Base-by-base conservation (phyloP, 2,329 filamentous ascomycete species). In the Xylariaceae sp. region DNA sequence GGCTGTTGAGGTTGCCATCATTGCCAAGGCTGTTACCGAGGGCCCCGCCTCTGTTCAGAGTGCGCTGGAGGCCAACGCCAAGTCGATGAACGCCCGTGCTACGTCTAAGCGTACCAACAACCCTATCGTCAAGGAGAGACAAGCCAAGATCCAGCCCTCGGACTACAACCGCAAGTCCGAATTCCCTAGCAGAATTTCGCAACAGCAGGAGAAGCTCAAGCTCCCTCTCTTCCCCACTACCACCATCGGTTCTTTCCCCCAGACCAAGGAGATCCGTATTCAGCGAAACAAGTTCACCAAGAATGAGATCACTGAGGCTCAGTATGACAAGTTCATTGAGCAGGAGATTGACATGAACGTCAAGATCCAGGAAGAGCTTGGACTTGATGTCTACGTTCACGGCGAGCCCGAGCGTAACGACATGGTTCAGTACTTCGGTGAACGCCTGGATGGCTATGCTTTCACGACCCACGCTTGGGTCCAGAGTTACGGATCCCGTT, bases 351-450 rank as follows among this genome's bases (percentile, higher is more conserved):
- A 90, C 70, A 87, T 95, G 61, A 90, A 92, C 71, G 84, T 99
- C 77, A 89, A 91, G 81, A 89, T 97, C 75, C 94, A 99, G 80
- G 91, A 97, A 70, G 94, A 97, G 80, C 91, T 99, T 70, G 91
- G 85, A 74, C 87, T 99, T 53, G 94, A 99, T 68, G 94, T 99
- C 74, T 89, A 88, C 72, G 94, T 99, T 63, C 94, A 99, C 81
- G 94, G 94, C 73, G 94, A 99, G 84, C 94, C 94, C 58, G 94
- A 99, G 85, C 91, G 94, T 75, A 99, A 99, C 80, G 94, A 99
- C 86, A 99, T 99, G 94, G 94, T 99, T 51, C 94, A 99, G 79
- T 99, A 96, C 86, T 99, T 99, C 68, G 94, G 94, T 76, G 94
- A 99, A 85, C 88, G 90, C 70, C 83, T 99, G 61, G 85, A 95